Evolutionary conservation across 2,329 filamentous ascomycete genomes (phyloP).

Genomic region (Grosmannia clavigera): DNA sequence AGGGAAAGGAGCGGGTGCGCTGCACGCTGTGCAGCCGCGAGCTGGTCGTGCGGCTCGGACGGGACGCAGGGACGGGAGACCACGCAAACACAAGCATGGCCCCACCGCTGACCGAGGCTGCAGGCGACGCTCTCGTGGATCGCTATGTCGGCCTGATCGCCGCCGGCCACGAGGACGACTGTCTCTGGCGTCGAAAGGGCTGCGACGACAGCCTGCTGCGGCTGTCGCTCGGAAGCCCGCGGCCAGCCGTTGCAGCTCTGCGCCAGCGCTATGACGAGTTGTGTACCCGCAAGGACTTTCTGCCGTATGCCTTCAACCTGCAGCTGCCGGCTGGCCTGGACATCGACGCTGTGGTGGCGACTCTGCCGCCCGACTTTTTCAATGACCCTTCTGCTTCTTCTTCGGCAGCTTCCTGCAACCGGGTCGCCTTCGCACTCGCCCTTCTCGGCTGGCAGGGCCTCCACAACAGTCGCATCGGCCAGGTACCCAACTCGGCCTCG

Average conservation of each 20-base stretch:
- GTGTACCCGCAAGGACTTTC: conserved; percentile 36
- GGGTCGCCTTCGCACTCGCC: conserved; percentile 54
- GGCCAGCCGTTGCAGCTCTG: conserved; percentile 43
- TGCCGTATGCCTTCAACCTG: conserved; percentile 51
- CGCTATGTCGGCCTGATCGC: conserved; percentile 65
- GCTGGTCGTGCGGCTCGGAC: conserved; percentile 66
- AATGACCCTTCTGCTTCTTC: conserved; percentile 11
- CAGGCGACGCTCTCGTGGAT: conserved; percentile 59
- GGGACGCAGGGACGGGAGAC: conserved; percentile 32
- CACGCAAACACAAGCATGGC: background rate
- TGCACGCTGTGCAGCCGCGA: conserved; percentile 80
- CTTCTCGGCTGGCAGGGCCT: conserved; percentile 67
- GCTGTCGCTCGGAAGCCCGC: conserved; percentile 50
- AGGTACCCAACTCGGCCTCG: conserved; percentile 59
- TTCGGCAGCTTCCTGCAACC: conserved; percentile 29
- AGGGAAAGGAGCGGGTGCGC: conserved; percentile 68
- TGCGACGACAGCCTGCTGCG: conserved; percentile 61
- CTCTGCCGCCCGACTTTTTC: conserved; percentile 45
- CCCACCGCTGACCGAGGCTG: conserved; percentile 35
- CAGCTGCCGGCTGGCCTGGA: conserved; percentile 41
- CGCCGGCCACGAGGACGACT: conserved; percentile 65
- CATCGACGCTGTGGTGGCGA: conserved; percentile 34
- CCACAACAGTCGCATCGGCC: conserved; percentile 37
- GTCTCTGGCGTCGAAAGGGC: conserved; percentile 76
- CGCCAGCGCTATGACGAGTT: conserved; percentile 54